Percentiles rank a stretch among this genome's conserved stretches.
phyloP scores from a whole-genome alignment of 768 basidiomycete genomes.

The Mycena capillaripes region DNA sequence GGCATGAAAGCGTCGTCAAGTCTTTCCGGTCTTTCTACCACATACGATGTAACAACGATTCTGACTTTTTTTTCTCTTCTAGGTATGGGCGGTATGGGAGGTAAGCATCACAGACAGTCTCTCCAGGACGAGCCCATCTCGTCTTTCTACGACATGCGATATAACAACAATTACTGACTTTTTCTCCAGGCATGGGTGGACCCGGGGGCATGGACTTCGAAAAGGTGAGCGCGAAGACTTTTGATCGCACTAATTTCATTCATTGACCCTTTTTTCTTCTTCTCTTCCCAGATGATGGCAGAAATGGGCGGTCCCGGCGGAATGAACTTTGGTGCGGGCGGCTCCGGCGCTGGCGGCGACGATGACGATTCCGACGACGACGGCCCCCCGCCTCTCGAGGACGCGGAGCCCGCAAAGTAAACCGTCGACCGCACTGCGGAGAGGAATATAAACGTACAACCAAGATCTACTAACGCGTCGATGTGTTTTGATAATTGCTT shows the following conservation, averaged over 20 bases:
- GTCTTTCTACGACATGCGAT: too few species aligned
- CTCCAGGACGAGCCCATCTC: too few species aligned
- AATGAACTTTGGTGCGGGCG: conserved; percentile 43
- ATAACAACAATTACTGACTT: too few species aligned
- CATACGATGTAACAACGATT: too few species aligned
- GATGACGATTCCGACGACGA: conserved; percentile 72
- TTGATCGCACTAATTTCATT: not conserved
- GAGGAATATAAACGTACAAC: not conserved
- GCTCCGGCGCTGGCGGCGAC: conserved; percentile 55
- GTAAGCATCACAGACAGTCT: too few species aligned
- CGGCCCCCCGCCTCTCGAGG: conserved; percentile 87
- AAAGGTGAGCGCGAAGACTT: conserved; percentile 55
- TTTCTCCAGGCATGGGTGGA: conserved; percentile 36
- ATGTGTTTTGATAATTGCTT: conserved; percentile 29
- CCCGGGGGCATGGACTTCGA: conserved; percentile 72
- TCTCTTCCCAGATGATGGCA: conserved; percentile 69
- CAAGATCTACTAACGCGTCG: conserved; percentile 18
- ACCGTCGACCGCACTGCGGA: not conserved
- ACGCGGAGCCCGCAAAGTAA: conserved; percentile 47
- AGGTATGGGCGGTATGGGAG: too few species aligned
- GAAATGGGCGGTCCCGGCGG: conserved; percentile 55
- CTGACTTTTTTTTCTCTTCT: too few species aligned
- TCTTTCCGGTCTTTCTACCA: too few species aligned
- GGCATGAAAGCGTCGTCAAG: too few species aligned
- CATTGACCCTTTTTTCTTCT: not conserved